Evolutionary conservation across 2,329 filamentous ascomycete genomes (phyloP).

Genomic region (Sclerotinia nivalis): DNA sequence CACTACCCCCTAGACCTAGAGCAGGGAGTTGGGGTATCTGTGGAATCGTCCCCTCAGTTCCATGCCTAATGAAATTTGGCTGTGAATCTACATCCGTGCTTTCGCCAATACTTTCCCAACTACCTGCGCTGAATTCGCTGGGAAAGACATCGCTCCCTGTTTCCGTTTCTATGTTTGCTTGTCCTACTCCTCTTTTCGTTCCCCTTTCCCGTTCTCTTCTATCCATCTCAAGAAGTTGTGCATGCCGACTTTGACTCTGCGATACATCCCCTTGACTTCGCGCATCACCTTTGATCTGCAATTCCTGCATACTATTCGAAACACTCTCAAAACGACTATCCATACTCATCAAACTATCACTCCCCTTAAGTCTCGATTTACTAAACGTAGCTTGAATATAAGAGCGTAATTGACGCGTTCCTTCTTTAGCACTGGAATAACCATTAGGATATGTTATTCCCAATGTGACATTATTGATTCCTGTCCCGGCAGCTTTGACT

Average conservation of each 20-base stretch:
- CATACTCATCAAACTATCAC: conserved; percentile 28
- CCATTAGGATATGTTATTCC: conserved; percentile 35
- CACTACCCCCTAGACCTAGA: background rate
- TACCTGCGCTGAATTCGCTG: conserved; percentile 14
- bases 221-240: conserved; percentile 23
- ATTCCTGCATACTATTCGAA: conserved; percentile 25
- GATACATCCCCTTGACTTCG: background rate
- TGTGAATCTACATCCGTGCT: conserved; percentile 16
- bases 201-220: background rate
- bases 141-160: conserved; percentile 2
- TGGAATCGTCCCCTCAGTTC: background rate
- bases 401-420: conserved; percentile 35
- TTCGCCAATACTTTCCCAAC: conserved; percentile 17
- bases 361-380: conserved; percentile 27
- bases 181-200: conserved; percentile 2
- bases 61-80: conserved; percentile 23
- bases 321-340: conserved; percentile 39
- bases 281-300: background rate
- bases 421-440: conserved; percentile 35
- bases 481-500: conserved; percentile 18
- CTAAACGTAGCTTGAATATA: conserved; percentile 32
- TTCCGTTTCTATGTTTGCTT: background rate
- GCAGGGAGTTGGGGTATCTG: background rate
- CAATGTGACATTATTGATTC: conserved; percentile 27
- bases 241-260: conserved; percentile 10